A percentile compares a stretch with the other conserved stretches of the same genome.
Evolutionary conservation across 805 yeast species (phyloP).

Genomic region (Zygotorulaspora florentina): DNA sequence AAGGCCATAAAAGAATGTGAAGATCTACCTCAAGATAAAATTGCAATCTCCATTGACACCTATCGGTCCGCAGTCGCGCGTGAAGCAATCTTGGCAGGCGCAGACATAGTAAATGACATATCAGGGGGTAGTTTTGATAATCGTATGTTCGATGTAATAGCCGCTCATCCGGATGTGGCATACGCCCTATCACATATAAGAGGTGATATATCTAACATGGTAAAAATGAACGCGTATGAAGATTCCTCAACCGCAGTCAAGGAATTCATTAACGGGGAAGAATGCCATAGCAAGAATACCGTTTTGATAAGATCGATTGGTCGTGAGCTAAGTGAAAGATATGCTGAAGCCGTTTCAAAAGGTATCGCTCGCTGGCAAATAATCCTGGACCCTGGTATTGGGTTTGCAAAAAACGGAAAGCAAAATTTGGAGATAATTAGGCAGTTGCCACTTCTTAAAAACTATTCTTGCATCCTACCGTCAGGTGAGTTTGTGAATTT

Average conservation of each 20-base stretch:
- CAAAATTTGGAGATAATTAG: constrained; percentile 69
- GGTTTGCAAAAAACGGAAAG: constrained; percentile 79
- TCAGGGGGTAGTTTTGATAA: constrained; percentile 74
- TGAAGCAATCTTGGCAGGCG: constrained; percentile 67
- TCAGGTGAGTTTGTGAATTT: constrained; percentile 29
- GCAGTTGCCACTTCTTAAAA: constrained; percentile 44
- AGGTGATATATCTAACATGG: constrained; percentile 78
- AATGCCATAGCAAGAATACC: constrained; percentile 20
- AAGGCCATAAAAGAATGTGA: constrained; percentile 49
- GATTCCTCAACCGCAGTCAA: constrained; percentile 19
- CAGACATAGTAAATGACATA: constrained; percentile 88
- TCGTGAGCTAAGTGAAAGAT: constrained; percentile 56
- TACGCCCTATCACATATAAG: constrained; percentile 81
- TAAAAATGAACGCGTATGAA: constrained; percentile 49
- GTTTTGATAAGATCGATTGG: constrained; percentile 54
- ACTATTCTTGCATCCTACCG: constrained; percentile 38
- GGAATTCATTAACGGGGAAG: constrained; percentile 20
- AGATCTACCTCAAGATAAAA: constrained; percentile 36
- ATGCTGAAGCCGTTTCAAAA: constrained; percentile 49
- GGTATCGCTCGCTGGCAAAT: constrained; percentile 90
- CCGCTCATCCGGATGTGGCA: constrained; percentile 60
- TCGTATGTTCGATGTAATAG: constrained; percentile 63
- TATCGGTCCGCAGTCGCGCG: constrained; percentile 73
- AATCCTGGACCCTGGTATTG: constrained; percentile 90
- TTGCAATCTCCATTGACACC: constrained; percentile 81